Base-by-base conservation (phyloP, 768 basidiomycete species). In the Harrya chromipes region DNA sequence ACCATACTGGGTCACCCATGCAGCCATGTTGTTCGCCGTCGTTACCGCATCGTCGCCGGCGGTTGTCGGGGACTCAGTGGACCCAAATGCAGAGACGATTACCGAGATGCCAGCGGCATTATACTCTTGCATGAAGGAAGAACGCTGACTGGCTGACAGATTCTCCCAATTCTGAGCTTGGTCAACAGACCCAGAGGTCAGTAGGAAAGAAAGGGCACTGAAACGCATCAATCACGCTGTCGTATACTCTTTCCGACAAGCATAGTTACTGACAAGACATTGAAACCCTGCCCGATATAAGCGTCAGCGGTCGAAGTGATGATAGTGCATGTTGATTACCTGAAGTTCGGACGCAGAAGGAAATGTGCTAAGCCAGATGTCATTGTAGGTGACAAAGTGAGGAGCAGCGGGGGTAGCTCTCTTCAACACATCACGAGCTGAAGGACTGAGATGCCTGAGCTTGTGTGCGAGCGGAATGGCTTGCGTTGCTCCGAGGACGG, bases 81-180 rank as follows among this genome's bases (percentile, higher is more conserved):
- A 70, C 6, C 79, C 79, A 53, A 83, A 83, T 4, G 69, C 72
- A 38, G 79, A 78, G 6, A 83, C 82, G 46, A 84, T 73, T 40
- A 84, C 58, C 17, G 75, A 77, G 60, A 83, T 81, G n/a, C 82
- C 82, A 6, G 81, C 79, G 0, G 74, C 70, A 19, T 69, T 70
- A 57, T 83, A 83, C 49, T 77, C 70, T 1, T 73, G 52, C 52
- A 79, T 63, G 55, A 76, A 70, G n/a, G 70, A 31, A 12, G 72
- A 50, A 23, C 81, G 74, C 29, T 76, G 61, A 16, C 54, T 53
- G 3, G 67, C 67, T 1, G 70, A 61, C 3, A 81, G 65, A 31
- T 56, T 57, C 21, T 70, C 58, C 78, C 77, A 80, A 50, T 72
- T 72, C 43, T 65, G 61, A 6, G 76, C 79, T 62, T 79, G 59